These are phyloP conservation scores for Citrus australasica DNA, from an alignment of 345 rosid species.

Conservation along the genomic window DNA sequence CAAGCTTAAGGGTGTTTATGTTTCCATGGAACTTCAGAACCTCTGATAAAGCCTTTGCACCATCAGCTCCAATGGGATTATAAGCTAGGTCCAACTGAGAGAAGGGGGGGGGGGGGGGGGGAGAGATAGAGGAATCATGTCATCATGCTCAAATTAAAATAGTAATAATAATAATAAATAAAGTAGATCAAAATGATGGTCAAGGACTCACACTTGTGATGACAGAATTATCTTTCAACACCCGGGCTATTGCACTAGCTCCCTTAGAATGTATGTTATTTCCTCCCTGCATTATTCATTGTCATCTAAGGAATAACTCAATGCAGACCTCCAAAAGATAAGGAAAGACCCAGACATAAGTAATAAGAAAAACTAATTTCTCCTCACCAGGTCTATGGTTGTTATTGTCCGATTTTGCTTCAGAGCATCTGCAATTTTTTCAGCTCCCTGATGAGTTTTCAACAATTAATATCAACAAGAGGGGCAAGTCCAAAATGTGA, in stretches of 20 bases:
- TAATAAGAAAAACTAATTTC: conserved; percentile 4
- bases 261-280: conserved; percentile 85
- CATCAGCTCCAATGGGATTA: conserved; percentile 89
- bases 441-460: conserved; percentile 69
- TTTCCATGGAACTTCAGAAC: conserved; percentile 93
- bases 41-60: conserved; percentile 79
- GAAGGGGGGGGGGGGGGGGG: not conserved
- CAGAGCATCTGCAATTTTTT: conserved; percentile 77
- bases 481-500: conserved; percentile 6
- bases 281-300: conserved; percentile 61
- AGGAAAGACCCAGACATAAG: not conserved
- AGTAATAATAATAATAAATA: not conserved
- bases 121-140: not conserved
- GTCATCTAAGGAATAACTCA: conserved; percentile 4
- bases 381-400: conserved; percentile 81
- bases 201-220: conserved; percentile 62
- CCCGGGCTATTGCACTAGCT: conserved; percentile 66
- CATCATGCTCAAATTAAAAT: conserved; percentile 11
- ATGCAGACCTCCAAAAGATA: not conserved
- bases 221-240: conserved; percentile 66
- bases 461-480: conserved; percentile 8
- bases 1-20: conserved; percentile 79
- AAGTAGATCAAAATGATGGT: conserved; percentile 3
- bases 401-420: conserved; percentile 70
- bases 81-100: conserved; percentile 84